Evolutionary conservation across 169 alveolate genomes (phyloP), one percentile per base, ranked within the genome.

Genomic region (Plasmodium reichenowi): DNA sequence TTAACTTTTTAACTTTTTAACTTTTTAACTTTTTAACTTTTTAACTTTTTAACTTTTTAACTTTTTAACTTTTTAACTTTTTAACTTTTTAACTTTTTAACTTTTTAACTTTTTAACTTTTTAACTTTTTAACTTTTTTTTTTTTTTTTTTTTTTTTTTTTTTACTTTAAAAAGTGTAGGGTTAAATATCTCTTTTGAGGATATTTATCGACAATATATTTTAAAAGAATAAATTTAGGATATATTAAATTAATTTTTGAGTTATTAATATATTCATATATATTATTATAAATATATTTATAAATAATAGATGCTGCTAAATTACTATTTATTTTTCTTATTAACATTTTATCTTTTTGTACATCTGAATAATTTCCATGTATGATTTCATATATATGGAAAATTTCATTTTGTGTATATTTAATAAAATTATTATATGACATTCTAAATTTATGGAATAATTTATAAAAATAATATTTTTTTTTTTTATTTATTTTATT

Each of bases 281-380:
- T 54, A 68, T 83, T 20, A 56, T 32, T 70, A 62, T 83, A 83
- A 7, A 83, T 72, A 58, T 83, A 83, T 83, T 72, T 68, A 38
- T 83, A 83, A 38, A 83, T 83, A 15, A 83, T 70, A 10, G 91
- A 83, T 45, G 91, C 91, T 43, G 91, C 32, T 29, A 83, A 58
- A 62, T 83, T 83, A 29, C 91, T 83, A 60, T 67, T 68, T 45
- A 83, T 63, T 58, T 62, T 68, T 0, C 74, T 73, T 3, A 83
- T 56, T 10, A 83, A 48, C n/a, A 83, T 62, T 70, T 83, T 83
- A 52, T 83, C 91, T 20, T 83, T 83, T 7, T 52, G 52, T 45
- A 75, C 43, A 26, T 83, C 91, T 2, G 91, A 70, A 24, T 83
- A 68, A 26, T 67, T 83, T 43, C 85, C 83, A 68, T 83, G 91